Evolutionary conservation across 306 rosid genomes (phyloP), one percentile per base, ranked within the genome.

Genomic region (Echinosophora koreensis): DNA sequence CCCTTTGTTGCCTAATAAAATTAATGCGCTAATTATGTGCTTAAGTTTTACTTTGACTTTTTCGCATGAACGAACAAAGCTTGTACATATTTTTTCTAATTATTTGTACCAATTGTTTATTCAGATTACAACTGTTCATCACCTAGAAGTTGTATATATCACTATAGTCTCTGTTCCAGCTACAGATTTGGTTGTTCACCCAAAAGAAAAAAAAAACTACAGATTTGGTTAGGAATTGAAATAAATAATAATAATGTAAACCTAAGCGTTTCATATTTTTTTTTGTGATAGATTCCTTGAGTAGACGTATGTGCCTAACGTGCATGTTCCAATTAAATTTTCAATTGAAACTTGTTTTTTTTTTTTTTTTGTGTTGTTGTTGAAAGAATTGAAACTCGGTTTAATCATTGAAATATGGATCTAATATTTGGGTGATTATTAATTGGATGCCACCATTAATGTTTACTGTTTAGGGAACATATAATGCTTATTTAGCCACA

Each of bases 391-490:
- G 15, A 76, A 75, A 76, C 72, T 65, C 38, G 28, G 55, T 44
- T 76, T 80, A 84, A 80, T 80, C 87, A 84, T 84, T 84, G 84
- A 65, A 71, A 65, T 47, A 66, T 66, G 82, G 82, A 80, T 84
- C 77, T 80, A 71, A 62, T 32, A 8, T 42, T 69, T 71, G 44
- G 71, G 27, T 57, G 73, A 51, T 71, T 28, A 51, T 71, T 28
- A 59, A 63, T 10, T 63, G 83, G 30, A 22, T 64, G 51, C 80
- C 76, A 77, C 63, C 80, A 51, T 50, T 10, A 54, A 28, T 81
- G 85, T 69, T 61, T 52, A n/a, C 44, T 70, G 55, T 61, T 76
- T 54, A 16, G 39, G 77, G 69, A 37, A 27, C 77, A 68, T 30
- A 41, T 7, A 0, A 14, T 30, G 42, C 60, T 58, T 47, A 63